phyloP scores from a whole-genome alignment of 2,329 filamentous ascomycete genomes.

The Colletotrichum orchidophilum region DNA sequence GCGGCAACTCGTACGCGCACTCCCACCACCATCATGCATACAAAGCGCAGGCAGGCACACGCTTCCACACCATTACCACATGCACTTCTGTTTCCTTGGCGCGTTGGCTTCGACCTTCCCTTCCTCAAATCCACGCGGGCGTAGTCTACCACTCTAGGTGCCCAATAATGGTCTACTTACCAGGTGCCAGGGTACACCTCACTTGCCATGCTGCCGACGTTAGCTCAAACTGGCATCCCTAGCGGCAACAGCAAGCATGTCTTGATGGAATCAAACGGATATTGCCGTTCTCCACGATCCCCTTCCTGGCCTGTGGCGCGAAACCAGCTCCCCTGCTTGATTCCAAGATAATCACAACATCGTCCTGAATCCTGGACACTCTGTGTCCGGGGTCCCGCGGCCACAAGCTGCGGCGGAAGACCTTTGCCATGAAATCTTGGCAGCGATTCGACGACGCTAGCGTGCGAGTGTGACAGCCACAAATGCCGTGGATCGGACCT shows the following conservation, averaged over 20 bases:
- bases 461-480: not conserved
- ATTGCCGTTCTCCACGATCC: not conserved
- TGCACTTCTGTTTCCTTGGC: constrained; percentile 17
- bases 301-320: not conserved
- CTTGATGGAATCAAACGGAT: not conserved
- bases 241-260: not conserved
- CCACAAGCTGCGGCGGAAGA: not conserved
- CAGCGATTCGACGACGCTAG: not conserved
- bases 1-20: not conserved
- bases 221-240: not conserved
- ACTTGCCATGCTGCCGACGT: not conserved
- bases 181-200: not conserved
- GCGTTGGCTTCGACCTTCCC: constrained; percentile 23
- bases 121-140: not conserved
- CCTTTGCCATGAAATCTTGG: not conserved
- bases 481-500: not conserved
- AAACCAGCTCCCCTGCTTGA: not conserved
- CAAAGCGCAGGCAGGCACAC: not conserved
- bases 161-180: not conserved
- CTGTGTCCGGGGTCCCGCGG: not conserved
- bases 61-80: not conserved
- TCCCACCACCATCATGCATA: not conserved
- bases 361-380: not conserved
- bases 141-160: not conserved
- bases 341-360: not conserved